phyloP scores from a whole-genome alignment of 2,329 filamentous ascomycete genomes.

The Trichoderma sp. region DNA sequence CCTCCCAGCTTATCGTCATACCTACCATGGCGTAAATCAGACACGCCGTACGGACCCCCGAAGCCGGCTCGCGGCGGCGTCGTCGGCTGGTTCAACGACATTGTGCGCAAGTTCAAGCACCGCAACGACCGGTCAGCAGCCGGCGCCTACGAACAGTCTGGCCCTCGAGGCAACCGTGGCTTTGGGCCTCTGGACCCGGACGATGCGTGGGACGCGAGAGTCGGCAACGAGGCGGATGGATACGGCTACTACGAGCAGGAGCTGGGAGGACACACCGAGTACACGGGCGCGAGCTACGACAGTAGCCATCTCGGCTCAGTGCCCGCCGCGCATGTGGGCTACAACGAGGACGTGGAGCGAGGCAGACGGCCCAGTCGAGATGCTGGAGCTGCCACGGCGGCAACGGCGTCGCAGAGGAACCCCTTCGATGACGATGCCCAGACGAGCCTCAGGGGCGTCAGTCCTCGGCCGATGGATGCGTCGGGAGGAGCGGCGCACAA shows the following conservation, averaged over 20 bases:
- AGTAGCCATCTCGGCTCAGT: constrained; percentile 51
- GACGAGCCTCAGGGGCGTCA: constrained; percentile 69
- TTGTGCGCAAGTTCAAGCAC: constrained; percentile 64
- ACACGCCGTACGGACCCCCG: constrained; percentile 52
- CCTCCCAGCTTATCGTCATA: constrained; percentile 67
- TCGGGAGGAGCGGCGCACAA: constrained; percentile 36
- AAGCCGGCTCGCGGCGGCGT: constrained; percentile 63
- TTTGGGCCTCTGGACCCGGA: constrained; percentile 76
- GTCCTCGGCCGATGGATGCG: constrained; percentile 70
- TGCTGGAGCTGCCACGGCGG: constrained; percentile 39
- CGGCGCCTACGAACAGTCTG: constrained; percentile 71
- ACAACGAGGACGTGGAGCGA: constrained; percentile 39
- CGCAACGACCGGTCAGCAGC: constrained; percentile 65
- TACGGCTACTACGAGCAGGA: constrained; percentile 78
- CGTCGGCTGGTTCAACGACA: constrained; percentile 71
- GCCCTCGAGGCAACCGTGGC: constrained; percentile 51
- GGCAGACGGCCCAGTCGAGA: constrained; percentile 49
- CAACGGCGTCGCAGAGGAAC: constrained; percentile 45
- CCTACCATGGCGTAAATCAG: constrained; percentile 66
- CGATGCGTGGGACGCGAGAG: constrained; percentile 81
- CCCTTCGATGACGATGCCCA: constrained; percentile 73
- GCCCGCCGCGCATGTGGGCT: constrained; percentile 33
- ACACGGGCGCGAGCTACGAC: constrained; percentile 45
- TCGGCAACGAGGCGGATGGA: constrained; percentile 70
- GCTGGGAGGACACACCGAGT: constrained; percentile 46